Evolutionary conservation across 2,329 filamentous ascomycete genomes (phyloP).

Genomic region (Cordyceps militaris): DNA sequence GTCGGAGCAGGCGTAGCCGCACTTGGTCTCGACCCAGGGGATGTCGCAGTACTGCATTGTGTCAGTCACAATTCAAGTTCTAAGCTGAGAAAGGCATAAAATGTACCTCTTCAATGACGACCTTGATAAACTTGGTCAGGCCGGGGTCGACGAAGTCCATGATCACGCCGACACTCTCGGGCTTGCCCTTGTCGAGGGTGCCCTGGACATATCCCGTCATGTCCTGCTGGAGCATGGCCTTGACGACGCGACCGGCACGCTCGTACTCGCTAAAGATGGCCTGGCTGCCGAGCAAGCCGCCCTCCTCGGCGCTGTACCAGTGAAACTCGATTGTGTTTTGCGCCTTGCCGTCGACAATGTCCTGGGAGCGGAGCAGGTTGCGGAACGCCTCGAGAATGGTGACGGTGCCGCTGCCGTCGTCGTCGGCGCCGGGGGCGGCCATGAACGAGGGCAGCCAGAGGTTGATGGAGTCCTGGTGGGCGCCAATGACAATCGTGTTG

Average conservation of each 20-base stretch:
- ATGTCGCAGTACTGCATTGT: constrained; percentile 72
- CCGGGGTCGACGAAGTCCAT: constrained; percentile 81
- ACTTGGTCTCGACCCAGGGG: constrained; percentile 79
- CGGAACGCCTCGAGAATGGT: constrained; percentile 90
- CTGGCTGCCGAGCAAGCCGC: constrained; percentile 78
- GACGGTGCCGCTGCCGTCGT: constrained; percentile 87
- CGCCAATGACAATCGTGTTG: constrained; percentile 81
- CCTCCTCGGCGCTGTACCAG: constrained; percentile 91
- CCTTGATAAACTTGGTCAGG: constrained; percentile 85
- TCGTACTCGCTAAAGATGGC: constrained; percentile 82
- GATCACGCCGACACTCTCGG: constrained; percentile 85
- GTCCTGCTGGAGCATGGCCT: constrained; percentile 97
- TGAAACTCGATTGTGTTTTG: constrained; percentile 92
- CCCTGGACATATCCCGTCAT: constrained; percentile 89
- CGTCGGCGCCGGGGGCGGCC: constrained; percentile 86
- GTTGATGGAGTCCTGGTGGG: constrained; percentile 94
- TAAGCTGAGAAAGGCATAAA: neutral
- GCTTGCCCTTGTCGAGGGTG: constrained; percentile 72
- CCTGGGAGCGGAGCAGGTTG: constrained; percentile 66
- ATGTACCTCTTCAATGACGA: constrained; percentile 57
- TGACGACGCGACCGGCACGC: constrained; percentile 64
- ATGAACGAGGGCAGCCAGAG: constrained; percentile 79
- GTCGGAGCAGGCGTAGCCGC: constrained; percentile 77
- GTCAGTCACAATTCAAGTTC: neutral
- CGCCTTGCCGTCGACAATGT: constrained; percentile 63